These are phyloP conservation scores for Penicillium parvum DNA, from an alignment of 495 filamentous ascomycete species.

Conservation along the genomic window DNA sequence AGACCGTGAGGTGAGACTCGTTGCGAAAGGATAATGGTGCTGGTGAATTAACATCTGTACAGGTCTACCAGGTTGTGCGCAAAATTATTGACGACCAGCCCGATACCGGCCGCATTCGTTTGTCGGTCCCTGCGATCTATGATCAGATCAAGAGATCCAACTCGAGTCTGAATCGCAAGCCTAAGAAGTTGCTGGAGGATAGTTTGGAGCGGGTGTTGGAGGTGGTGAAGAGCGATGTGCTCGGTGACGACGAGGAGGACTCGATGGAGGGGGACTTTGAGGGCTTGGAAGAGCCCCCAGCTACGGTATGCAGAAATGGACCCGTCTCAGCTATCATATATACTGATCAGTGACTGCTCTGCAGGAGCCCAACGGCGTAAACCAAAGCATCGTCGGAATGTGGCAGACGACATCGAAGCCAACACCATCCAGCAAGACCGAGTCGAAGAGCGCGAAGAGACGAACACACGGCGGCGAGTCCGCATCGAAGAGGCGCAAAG, in stretches of 20 bases:
- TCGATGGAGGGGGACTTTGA: conserved; percentile 63
- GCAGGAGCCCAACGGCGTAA: conserved; percentile 65
- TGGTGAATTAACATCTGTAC: conserved; percentile 3
- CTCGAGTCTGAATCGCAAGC: conserved; percentile 73
- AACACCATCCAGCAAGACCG: conserved; percentile 30
- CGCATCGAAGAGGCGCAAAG: conserved; percentile 60
- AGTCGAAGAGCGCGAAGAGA: conserved; percentile 32
- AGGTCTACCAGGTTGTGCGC: conserved; percentile 72
- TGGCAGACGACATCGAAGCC: conserved; percentile 58
- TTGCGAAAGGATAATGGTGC: neutral
- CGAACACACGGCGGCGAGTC: conserved; percentile 66
- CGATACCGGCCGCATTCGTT: conserved; percentile 37
- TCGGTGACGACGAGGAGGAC: conserved; percentile 48
- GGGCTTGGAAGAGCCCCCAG: conserved; percentile 48
- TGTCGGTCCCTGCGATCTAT: conserved; percentile 64
- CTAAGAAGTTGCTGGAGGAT: conserved; percentile 75
- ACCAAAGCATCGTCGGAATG: conserved; percentile 64
- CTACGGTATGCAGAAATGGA: conserved; percentile 22
- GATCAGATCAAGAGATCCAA: conserved; percentile 78
- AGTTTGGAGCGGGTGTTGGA: conserved; percentile 81
- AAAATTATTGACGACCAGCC: conserved; percentile 65
- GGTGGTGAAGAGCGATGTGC: conserved; percentile 61
- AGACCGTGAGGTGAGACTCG: conserved; percentile 48
- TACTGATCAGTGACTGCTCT: conserved; percentile 5
- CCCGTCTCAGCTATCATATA: neutral